These are phyloP conservation scores for Brachypodium distachyon DNA, from an alignment of 202 grass and related monocot species.

Conservation along the genomic window DNA sequence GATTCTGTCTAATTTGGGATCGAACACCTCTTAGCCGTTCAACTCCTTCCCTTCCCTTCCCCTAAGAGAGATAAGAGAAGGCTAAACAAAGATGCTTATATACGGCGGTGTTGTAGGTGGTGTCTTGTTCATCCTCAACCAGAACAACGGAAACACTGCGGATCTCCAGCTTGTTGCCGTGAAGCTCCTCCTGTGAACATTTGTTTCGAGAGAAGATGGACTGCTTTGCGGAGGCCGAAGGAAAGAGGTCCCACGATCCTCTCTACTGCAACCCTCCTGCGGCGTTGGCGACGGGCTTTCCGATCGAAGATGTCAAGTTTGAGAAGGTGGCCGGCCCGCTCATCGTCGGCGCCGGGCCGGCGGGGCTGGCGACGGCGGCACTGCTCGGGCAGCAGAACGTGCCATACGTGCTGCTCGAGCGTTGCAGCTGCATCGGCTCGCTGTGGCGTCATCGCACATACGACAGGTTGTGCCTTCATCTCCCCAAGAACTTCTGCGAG, in stretches of 20 bases:
- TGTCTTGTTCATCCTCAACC: too few species aligned
- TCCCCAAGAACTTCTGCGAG: conserved; percentile 77
- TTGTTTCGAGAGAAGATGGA: conserved; percentile 30
- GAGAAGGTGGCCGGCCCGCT: conserved; percentile 38
- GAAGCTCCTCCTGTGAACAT: too few species aligned
- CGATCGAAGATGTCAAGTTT: not conserved
- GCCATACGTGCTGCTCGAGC: conserved; percentile 65
- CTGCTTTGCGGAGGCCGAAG: conserved; percentile 32
- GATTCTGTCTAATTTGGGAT: too few species aligned
- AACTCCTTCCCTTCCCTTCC: too few species aligned
- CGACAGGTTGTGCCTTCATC: conserved; percentile 63
- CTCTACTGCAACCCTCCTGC: conserved; percentile 18
- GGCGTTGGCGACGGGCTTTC: conserved; percentile 12
- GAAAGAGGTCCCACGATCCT: conserved; percentile 68
- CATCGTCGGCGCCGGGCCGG: conserved; percentile 56
- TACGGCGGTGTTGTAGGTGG: too few species aligned
- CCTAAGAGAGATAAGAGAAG: too few species aligned
- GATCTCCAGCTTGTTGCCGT: too few species aligned
- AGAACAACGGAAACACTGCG: too few species aligned
- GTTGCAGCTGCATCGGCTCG: conserved; percentile 56
- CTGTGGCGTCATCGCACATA: conserved; percentile 79
- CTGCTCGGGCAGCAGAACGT: conserved; percentile 45
- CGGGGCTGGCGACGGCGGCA: conserved; percentile 61
- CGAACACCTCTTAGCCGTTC: too few species aligned
- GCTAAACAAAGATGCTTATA: too few species aligned